These are phyloP conservation scores for Phlebopus sp. DNA, from an alignment of 1,284 basidiomycete species.

Conservation along the genomic window DNA sequence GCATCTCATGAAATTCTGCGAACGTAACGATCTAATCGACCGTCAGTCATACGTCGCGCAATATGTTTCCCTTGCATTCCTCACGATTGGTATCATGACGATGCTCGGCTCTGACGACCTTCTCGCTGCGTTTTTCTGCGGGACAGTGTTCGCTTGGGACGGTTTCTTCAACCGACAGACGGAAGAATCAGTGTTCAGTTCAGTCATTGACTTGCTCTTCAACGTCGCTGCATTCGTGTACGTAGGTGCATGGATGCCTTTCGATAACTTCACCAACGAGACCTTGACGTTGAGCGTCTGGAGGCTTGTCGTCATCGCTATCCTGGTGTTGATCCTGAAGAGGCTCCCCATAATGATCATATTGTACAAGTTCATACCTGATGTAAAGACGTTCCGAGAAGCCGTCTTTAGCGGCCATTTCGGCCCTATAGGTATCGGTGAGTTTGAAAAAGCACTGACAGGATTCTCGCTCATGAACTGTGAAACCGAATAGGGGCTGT, in stretches of 20 bases:
- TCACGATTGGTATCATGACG: slow-evolving; percentile 83
- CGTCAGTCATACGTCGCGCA: slow-evolving; percentile 87
- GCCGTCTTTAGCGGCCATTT: slow-evolving; percentile 91
- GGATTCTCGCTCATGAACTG: neutral
- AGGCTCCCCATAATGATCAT: slow-evolving; percentile 82
- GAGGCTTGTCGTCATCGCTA: slow-evolving; percentile 79
- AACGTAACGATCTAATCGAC: slow-evolving; percentile 88
- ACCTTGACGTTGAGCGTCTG: slow-evolving; percentile 74
- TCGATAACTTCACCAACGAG: slow-evolving; percentile 66
- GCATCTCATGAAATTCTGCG: slow-evolving; percentile 94
- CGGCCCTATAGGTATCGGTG: slow-evolving; percentile 87
- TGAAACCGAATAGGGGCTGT: slow-evolving; percentile 56
- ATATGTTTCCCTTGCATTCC: slow-evolving; percentile 73
- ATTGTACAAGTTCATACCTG: slow-evolving; percentile 88
- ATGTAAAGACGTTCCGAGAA: slow-evolving; percentile 87
- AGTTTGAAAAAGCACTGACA: slow-evolving; percentile 26
- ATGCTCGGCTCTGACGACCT: slow-evolving; percentile 93
- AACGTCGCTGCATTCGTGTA: slow-evolving; percentile 90
- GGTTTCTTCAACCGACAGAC: slow-evolving; percentile 98
- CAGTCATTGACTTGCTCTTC: slow-evolving; percentile 92
- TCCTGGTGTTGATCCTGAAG: slow-evolving; percentile 76
- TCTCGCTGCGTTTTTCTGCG: slow-evolving; percentile 92
- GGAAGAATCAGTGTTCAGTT: slow-evolving; percentile 92
- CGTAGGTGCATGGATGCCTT: slow-evolving; percentile 94
- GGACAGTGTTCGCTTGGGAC: slow-evolving; percentile 97